Percentiles rank a stretch among this genome's conserved stretches.
These are phyloP conservation scores for Hypoxylon perforatum DNA, from an alignment of 495 filamentous ascomycete genomes.

Conservation along the genomic window DNA sequence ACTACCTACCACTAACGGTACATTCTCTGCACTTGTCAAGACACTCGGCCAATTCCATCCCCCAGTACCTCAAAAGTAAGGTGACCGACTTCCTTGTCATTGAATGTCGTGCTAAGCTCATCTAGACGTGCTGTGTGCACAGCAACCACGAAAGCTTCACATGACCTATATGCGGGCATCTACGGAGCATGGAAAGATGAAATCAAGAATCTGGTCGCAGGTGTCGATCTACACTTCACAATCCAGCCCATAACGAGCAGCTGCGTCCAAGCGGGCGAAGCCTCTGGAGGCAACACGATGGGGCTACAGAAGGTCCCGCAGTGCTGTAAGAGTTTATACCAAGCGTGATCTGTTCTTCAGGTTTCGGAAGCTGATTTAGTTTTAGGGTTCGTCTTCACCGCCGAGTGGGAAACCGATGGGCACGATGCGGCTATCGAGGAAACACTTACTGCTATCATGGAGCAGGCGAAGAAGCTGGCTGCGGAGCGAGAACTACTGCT, in stretches of 20 bases:
- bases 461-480: not conserved
- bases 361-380: not conserved
- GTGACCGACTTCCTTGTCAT: not conserved
- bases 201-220: not conserved
- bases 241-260: not conserved
- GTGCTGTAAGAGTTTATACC: not conserved
- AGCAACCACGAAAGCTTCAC: not conserved
- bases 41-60: not conserved
- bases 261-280: not conserved
- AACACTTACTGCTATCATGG: not conserved
- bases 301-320: not conserved
- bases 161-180: not conserved
- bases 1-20: not conserved
- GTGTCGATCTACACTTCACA: not conserved
- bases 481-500: not conserved
- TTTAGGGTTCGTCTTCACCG: not conserved
- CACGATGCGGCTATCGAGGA: not conserved
- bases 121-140: not conserved
- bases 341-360: not conserved
- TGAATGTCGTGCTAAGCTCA: not conserved
- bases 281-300: not conserved
- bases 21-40: not conserved
- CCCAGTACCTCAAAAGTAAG: not conserved
- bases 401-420: not conserved
- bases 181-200: not conserved